Conservation (phyloP, 345 rosid genomes). For the Aethionema arabicum region DNA sequence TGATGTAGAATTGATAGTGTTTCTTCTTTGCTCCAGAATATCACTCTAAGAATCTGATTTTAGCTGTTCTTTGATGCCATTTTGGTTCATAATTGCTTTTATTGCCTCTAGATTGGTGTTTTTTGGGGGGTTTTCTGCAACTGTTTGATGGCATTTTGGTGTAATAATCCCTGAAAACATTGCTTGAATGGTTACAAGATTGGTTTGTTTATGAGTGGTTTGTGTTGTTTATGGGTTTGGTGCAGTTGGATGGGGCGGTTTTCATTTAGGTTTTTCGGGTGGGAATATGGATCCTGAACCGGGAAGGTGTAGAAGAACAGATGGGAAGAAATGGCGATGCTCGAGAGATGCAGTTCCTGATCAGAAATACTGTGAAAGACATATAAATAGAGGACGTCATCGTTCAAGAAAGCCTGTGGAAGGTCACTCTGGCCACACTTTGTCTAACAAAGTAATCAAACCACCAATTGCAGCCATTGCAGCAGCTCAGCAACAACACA, state of each 20-base stretch:
- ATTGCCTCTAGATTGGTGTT: too few relatives aligned
- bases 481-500: conserved; percentile 25
- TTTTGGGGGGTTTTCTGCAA: too few relatives aligned
- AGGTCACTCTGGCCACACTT: conserved; percentile 54
- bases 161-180: background rate
- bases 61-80: too few relatives aligned
- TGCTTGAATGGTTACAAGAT: background rate
- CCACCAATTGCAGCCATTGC: conserved; percentile 28
- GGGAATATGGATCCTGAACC: conserved; percentile 65
- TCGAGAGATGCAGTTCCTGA: conserved; percentile 70
- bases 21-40: too few relatives aligned
- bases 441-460: background rate
- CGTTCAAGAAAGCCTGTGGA: conserved; percentile 92
- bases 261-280: conserved; percentile 57
- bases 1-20: too few relatives aligned
- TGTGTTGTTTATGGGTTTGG: background rate
- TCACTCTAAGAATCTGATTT: too few relatives aligned
- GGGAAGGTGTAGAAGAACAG: conserved; percentile 75
- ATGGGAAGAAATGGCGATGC: conserved; percentile 91
- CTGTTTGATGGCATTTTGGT: background rate
- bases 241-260: conserved; percentile 64
- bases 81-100: too few relatives aligned
- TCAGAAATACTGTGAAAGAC: conserved; percentile 81
- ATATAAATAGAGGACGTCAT: conserved; percentile 78
- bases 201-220: background rate